Percentiles rank a stretch among this genome's conserved stretches.
phyloP scores from a whole-genome alignment of 1,139 yeast genomes.

The Suhomyces coccinellae region DNA sequence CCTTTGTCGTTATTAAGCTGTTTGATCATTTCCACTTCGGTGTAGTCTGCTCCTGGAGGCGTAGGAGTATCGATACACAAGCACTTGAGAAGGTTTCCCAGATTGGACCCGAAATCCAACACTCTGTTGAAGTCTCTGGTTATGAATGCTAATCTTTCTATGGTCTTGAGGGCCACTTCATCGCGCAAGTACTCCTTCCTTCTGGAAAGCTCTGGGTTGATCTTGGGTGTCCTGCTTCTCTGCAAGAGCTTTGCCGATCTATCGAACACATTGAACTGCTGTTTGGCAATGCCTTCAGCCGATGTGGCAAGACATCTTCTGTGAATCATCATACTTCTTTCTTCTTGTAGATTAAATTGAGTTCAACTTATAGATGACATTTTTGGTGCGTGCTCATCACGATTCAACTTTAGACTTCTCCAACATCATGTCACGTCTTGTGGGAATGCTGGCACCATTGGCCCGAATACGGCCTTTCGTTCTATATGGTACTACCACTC shows the following conservation, averaged over 20 bases:
- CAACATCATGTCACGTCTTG: neutral
- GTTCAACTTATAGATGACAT: neutral
- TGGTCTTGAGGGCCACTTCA: slow-evolving; percentile 71
- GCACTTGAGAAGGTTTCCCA: slow-evolving; percentile 56
- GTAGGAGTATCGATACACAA: slow-evolving; percentile 34
- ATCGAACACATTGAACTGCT: slow-evolving; percentile 63
- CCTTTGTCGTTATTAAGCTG: slow-evolving; percentile 55
- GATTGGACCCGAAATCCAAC: slow-evolving; percentile 72
- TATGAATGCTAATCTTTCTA: slow-evolving; percentile 74
- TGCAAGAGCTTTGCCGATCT: slow-evolving; percentile 60
- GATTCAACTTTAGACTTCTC: neutral
- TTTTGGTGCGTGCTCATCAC: slow-evolving; percentile 2
- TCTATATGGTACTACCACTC: neutral
- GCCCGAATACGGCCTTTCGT: neutral
- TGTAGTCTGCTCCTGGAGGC: slow-evolving; percentile 30
- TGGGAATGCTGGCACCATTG: neutral
- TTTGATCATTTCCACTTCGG: slow-evolving; percentile 29
- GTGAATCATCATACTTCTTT: slow-evolving; percentile 1
- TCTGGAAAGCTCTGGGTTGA: slow-evolving; percentile 46
- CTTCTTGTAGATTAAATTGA: neutral
- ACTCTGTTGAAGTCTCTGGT: slow-evolving; percentile 61
- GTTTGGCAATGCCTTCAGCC: slow-evolving; percentile 21
- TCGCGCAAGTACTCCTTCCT: slow-evolving; percentile 74
- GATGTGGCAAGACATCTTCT: slow-evolving; percentile 27
- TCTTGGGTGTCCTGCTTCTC: slow-evolving; percentile 25